A percentile compares a stretch with the other conserved stretches of the same genome.
Evolutionary conservation across 176 grass and related monocot genomes (phyloP).

Genomic region (Secale cereale): DNA sequence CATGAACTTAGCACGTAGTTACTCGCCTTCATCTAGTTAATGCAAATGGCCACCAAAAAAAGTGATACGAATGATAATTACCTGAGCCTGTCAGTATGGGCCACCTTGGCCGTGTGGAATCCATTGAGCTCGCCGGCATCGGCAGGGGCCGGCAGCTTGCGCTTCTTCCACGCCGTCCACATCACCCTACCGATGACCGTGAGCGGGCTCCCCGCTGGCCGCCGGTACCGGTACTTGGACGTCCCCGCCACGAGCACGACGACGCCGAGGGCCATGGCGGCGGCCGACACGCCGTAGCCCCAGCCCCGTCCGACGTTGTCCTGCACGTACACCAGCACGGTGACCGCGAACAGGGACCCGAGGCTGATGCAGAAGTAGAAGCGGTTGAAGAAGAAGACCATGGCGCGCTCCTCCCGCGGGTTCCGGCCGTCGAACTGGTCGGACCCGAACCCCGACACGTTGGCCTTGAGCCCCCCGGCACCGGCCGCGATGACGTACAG

Average conservation of each 20-base stretch:
- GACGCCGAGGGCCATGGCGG: constrained; percentile 40
- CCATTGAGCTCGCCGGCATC: constrained; percentile 45
- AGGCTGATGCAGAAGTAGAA: constrained; percentile 77
- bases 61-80: background rate
- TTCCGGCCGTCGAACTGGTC: constrained; percentile 70
- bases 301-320: constrained; percentile 43
- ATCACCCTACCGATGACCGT: constrained; percentile 48
- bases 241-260: constrained; percentile 47
- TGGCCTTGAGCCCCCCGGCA: constrained; percentile 48
- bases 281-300: constrained; percentile 62
- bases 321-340: constrained; percentile 72
- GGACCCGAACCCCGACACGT: constrained; percentile 69
- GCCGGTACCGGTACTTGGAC: constrained; percentile 43
- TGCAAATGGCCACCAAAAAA: background rate
- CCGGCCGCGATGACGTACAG: constrained; percentile 65
- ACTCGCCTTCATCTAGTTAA: background rate
- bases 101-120: constrained; percentile 37
- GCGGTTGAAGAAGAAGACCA: constrained; percentile 79
- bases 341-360: constrained; percentile 68
- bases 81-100: constrained; percentile 58
- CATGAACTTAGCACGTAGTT: background rate
- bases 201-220: constrained; percentile 60
- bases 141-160: constrained; percentile 10
- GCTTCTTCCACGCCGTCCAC: constrained; percentile 48
- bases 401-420: constrained; percentile 57